These are phyloP conservation scores for Begonia peltatifolia DNA, from an alignment of 306 rosid species.

Conservation along the genomic window DNA sequence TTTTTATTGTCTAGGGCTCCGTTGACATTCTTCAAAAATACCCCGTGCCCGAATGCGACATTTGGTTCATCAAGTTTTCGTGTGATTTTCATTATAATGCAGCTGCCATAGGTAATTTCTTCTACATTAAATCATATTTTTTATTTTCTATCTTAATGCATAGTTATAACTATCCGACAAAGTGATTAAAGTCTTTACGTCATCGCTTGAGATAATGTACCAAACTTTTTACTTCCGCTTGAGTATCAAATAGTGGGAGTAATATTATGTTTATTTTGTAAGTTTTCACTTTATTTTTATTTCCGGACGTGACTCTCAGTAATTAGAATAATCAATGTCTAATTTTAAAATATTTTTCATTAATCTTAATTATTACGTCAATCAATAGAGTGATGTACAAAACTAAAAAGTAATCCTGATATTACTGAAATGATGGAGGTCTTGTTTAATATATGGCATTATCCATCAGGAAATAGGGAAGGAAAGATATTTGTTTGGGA, in stretches of 20 bases:
- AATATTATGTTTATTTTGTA: too few species aligned
- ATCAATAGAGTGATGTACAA: too few species aligned
- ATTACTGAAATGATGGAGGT: not conserved
- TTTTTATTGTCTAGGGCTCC: constrained; percentile 38
- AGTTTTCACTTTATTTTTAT: too few species aligned
- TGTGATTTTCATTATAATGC: constrained; percentile 74
- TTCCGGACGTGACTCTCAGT: too few species aligned
- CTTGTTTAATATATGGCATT: not conserved
- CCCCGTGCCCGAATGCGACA: constrained; percentile 92
- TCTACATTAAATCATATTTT: not conserved
- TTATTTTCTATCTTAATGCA: not conserved
- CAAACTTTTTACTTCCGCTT: too few species aligned
- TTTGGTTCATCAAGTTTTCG: constrained; percentile 96
- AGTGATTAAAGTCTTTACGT: too few species aligned
- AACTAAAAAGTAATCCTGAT: too few species aligned
- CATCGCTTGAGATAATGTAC: too few species aligned
- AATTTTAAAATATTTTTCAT: too few species aligned
- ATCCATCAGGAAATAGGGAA: constrained; percentile 65
- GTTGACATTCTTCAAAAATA: constrained; percentile 91
- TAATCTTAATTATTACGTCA: too few species aligned
- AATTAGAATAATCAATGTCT: not conserved
- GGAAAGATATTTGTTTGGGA: constrained; percentile 91
- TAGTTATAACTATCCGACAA: not conserved
- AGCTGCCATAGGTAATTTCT: constrained; percentile 58
- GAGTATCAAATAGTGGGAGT: too few species aligned